Evolutionary conservation across 352 stramenopile species (phyloP), one percentile per base, ranked within the genome.

Genomic region (Pythium phragmiticola): DNA sequence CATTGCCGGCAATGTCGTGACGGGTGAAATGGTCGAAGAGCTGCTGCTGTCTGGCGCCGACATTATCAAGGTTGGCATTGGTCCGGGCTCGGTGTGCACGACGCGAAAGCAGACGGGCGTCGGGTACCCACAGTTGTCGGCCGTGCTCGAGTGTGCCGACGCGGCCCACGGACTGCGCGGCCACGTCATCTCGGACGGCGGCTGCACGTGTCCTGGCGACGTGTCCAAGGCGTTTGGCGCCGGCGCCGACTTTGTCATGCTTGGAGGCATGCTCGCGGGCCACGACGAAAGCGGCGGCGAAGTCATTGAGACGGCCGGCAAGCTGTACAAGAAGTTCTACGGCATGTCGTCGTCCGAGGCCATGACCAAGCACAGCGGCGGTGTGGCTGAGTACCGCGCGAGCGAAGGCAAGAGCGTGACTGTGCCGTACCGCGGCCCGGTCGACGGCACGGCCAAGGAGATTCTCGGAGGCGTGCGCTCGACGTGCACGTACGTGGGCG

Each of bases 51-150:
- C 77, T 12, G 91, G 91, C 13, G 91, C 91, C 53, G 90, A 98
- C 74, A 96, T 98, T 72, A 90, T 98, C 75, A 98, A 98, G 73
- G 86, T 98, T 41, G 91, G 91, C 62, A 98, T 98, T 60, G 91
- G 91, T 71, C 91, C 91, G 59, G 90, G 91, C 52, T 93, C 81
- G 4, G 89, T 97, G 26, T 97, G 91, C 83, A 98, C 91, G 9
- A 98, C 91, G 14, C 87, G 91, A 58, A 96, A 96, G 73, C 90
- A 97, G 75, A 97, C 91, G 17, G 91, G 91, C 12, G 91, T 98
- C 11, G 91, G 91, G 7, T 98, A 97, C 65, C 91, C 91, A 13
- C 91, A 98, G 66, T 77, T 98, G 12, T 94, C 80, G 41, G 90
- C 90, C 9, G 83, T 98, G 55, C 75, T 97, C n/a, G 90, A 97